Conservation (phyloP, 345 rosid species). For the Adansonia digitata region DNA sequence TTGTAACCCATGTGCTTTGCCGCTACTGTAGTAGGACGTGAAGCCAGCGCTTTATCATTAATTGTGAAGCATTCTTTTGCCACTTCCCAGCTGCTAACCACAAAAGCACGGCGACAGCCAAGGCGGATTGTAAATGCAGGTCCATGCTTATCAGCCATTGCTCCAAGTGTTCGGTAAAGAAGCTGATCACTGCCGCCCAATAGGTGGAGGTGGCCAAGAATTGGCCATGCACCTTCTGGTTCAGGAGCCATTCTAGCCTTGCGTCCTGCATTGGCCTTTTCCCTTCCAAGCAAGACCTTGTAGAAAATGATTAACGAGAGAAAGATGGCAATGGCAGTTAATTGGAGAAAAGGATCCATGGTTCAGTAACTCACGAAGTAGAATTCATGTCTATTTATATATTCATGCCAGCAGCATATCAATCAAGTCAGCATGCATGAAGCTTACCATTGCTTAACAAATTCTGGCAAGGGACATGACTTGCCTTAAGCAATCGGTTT, state of each 20-base stretch:
- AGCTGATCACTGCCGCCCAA: constrained; percentile 21
- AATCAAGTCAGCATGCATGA: constrained; percentile 21
- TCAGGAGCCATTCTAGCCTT: constrained; percentile 6
- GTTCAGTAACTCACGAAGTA: background rate
- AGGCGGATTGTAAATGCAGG: constrained; percentile 19
- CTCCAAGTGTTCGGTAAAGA: constrained; percentile 20
- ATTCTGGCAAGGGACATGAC: constrained; percentile 10
- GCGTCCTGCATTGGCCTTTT: background rate
- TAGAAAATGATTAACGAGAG: constrained; percentile 15
- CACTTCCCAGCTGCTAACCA: constrained; percentile 25
- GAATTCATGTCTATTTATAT: constrained; percentile 17
- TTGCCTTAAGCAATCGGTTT: background rate
- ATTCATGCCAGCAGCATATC: background rate
- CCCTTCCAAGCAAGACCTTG: constrained; percentile 1
- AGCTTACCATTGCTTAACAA: background rate
- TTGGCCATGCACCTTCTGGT: constrained; percentile 23
- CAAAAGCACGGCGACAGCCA: constrained; percentile 17
- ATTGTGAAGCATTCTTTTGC: constrained; percentile 26
- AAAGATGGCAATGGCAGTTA: background rate
- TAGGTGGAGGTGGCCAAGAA: constrained; percentile 23
- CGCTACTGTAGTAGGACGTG: background rate
- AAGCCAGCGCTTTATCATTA: constrained; percentile 7
- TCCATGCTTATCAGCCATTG: constrained; percentile 24
- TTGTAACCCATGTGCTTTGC: constrained; percentile 13
- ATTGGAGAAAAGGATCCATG: constrained; percentile 22